Conservation (phyloP, 2,329 filamentous ascomycete genomes). For the Aspergillus tamarii region DNA sequence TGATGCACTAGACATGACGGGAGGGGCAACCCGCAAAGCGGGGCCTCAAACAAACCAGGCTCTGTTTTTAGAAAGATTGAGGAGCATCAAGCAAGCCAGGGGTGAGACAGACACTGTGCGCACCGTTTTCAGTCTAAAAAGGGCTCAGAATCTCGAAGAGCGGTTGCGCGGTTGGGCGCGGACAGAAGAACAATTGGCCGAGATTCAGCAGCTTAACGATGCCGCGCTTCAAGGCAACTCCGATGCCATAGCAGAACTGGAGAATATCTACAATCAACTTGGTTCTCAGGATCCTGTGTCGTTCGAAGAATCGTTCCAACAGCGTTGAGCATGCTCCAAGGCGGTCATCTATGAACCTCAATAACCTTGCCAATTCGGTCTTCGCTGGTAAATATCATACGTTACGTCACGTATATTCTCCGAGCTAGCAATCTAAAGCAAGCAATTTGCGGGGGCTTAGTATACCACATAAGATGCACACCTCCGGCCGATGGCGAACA, state of each 20-base stretch:
- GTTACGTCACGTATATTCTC: background rate
- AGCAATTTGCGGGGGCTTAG: background rate
- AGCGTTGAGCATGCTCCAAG: slow-evolving; percentile 7
- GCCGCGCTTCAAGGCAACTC: slow-evolving; percentile 41
- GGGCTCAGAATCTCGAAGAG: slow-evolving; percentile 36
- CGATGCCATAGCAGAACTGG: slow-evolving; percentile 38
- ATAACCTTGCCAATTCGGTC: background rate
- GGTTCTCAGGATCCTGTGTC: slow-evolving; percentile 18
- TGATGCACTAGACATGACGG: background rate
- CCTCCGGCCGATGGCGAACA: background rate
- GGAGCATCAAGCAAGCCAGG: slow-evolving; percentile 64
- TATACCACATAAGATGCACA: background rate
- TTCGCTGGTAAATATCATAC: background rate
- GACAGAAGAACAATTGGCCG: slow-evolving; percentile 40
- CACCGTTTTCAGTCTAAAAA: slow-evolving; percentile 57
- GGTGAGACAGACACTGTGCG: slow-evolving; percentile 68
- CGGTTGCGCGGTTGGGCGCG: slow-evolving; percentile 41
- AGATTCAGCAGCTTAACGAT: slow-evolving; percentile 41
- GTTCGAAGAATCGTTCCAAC: slow-evolving; percentile 16
- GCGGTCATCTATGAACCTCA: background rate
- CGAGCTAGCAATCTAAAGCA: background rate
- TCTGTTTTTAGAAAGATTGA: slow-evolving; percentile 67
- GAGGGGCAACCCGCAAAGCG: slow-evolving; percentile 24
- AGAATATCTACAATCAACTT: slow-evolving; percentile 40
- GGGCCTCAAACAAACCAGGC: slow-evolving; percentile 47